Conservation (phyloP, 1,139 yeast genomes). For the Saccharomycopsis hybrid region DNA sequence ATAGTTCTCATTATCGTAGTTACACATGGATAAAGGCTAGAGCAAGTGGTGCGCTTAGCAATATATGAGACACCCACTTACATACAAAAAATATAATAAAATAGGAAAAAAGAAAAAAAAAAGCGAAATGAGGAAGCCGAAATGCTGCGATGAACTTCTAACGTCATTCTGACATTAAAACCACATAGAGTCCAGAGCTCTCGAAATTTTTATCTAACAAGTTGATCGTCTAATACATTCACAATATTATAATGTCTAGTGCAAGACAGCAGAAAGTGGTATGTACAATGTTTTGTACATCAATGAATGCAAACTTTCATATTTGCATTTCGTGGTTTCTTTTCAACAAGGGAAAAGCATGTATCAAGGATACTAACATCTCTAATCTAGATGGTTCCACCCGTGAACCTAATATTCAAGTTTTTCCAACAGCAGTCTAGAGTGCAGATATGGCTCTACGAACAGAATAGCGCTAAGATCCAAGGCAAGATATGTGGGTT, state of each 20-base stretch:
- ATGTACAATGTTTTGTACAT: constrained; percentile 20
- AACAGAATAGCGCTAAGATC: constrained; percentile 70
- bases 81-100: too few relatives aligned
- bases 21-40: too few relatives aligned
- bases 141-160: too few relatives aligned
- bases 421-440: constrained; percentile 74
- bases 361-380: constrained; percentile 13
- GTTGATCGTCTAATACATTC: background rate
- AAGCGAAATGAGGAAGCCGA: too few relatives aligned
- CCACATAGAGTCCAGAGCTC: too few relatives aligned
- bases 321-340: too few relatives aligned
- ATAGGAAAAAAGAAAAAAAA: too few relatives aligned
- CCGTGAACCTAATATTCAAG: constrained; percentile 84
- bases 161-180: too few relatives aligned
- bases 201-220: background rate
- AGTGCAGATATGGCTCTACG: constrained; percentile 84
- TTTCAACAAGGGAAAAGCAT: background rate
- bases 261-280: constrained; percentile 32
- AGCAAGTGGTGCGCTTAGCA: too few relatives aligned
- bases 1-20: too few relatives aligned
- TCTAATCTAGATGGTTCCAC: constrained; percentile 59
- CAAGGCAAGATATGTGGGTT: constrained; percentile 86
- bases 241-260: background rate
- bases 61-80: too few relatives aligned
- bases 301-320: background rate